Base-by-base conservation (phyloP, 495 filamentous ascomycete species). In the Penicillium silybi region DNA sequence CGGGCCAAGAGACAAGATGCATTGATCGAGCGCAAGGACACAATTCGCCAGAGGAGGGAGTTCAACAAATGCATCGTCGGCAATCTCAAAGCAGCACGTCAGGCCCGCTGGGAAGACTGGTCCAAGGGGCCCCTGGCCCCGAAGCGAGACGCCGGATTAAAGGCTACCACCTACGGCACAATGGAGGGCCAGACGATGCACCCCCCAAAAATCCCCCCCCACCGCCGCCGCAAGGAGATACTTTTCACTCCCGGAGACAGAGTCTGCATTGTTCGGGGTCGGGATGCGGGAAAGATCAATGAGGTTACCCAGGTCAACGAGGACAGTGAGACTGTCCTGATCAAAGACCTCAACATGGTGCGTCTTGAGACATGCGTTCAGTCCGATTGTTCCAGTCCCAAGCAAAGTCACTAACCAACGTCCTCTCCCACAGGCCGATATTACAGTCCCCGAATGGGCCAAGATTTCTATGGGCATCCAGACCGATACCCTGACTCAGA, bases 211-310 rank as follows among this genome's bases (percentile, higher is more conserved):
- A 57, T 79, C 35, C 71, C 70, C 20, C 52, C 71, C 50, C 65
- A 77, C 45, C 56, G 71, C 39, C 83, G 81, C 47, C 71, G 76
- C 37, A 75, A 79, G 59, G 75, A 77, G 56, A 74, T 85, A 53
- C 85, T 86, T 49, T 76, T 97, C 56, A 79, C 74, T 15, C 61
- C 68, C 7, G 84, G 81, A 8, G 92, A 97, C 61, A 78, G 92
- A 47, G 88, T 95, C 26, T 88, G 90, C 32, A 65, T 95, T 27
- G 70, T 86, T 41, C 83, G 85, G 44, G 90, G 92, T 18, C 74
- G 74, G 50, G 87, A 92, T 54, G 86, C 84, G 73, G 89, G 90
- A 50, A 86, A 85, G 69, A 95, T 98, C 71, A 85, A 85, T 23
- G 71, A 70, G 26, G 81, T 97, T 25, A 61, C 48, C 41, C 57